These are phyloP conservation scores for Baorangia bicolor DNA, from an alignment of 768 basidiomycete species.

Conservation along the genomic window DNA sequence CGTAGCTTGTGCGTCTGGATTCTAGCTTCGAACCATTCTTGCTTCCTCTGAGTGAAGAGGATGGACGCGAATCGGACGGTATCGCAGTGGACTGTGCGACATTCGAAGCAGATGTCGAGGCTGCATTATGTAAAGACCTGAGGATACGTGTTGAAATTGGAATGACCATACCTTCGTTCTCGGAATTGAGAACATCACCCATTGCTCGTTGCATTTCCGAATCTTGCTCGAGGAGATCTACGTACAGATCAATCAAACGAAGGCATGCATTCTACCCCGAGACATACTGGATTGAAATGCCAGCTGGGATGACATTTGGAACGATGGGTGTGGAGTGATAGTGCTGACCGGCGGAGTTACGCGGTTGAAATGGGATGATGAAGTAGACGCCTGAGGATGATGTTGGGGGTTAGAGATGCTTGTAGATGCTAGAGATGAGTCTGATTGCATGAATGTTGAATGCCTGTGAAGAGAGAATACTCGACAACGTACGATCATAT, in stretches of 20 bases:
- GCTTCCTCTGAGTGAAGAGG: slow-evolving; percentile 12
- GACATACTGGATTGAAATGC: slow-evolving; percentile 56
- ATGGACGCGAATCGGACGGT: slow-evolving; percentile 12
- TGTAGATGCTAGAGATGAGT: slow-evolving; percentile 17
- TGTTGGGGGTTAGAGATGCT: slow-evolving; percentile 12
- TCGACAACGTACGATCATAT: slow-evolving; percentile 36
- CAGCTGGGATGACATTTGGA: slow-evolving; percentile 54
- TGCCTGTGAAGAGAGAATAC: neutral
- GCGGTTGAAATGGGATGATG: slow-evolving; percentile 38
- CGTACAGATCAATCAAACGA: slow-evolving; percentile 2
- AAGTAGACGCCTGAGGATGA: slow-evolving; percentile 28
- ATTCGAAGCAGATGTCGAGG: slow-evolving; percentile 11
- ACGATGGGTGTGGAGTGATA: slow-evolving; percentile 51
- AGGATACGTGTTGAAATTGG: neutral
- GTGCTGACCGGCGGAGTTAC: slow-evolving; percentile 48
- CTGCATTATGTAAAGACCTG: slow-evolving; percentile 5
- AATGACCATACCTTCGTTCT: slow-evolving; percentile 34
- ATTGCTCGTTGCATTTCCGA: slow-evolving; percentile 72
- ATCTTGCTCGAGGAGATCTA: slow-evolving; percentile 68
- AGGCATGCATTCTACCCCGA: neutral
- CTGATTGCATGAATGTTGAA: slow-evolving; percentile 10
- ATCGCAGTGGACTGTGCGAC: slow-evolving; percentile 1
- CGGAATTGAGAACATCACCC: slow-evolving; percentile 53
- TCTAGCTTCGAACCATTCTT: slow-evolving; percentile 1
- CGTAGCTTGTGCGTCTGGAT: slow-evolving; percentile 11